These are phyloP conservation scores for Fusarium nurragi DNA, from an alignment of 2,329 filamentous ascomycete genomes.

Conservation along the genomic window DNA sequence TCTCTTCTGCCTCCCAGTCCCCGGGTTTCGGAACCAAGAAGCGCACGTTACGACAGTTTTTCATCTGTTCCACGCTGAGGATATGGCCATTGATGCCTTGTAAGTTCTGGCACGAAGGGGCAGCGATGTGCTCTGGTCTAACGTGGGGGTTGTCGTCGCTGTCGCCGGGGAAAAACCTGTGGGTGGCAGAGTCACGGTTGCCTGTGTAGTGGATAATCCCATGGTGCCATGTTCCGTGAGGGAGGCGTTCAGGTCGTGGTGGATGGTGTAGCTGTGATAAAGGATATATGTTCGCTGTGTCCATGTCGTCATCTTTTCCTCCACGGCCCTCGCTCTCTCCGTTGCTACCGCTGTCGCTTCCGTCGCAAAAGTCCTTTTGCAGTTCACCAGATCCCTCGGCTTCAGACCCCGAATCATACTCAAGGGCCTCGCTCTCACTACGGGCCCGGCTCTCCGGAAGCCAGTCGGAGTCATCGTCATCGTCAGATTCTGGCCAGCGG, in stretches of 20 bases:
- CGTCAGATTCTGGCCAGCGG: neutral
- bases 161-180: neutral
- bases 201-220: neutral
- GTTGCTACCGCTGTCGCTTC: neutral
- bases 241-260: neutral
- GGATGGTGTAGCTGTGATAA: neutral
- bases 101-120: neutral
- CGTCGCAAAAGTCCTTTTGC: accelerated
- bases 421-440: neutral
- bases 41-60: constrained; percentile 2
- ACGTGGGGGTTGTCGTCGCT: accelerated
- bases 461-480: neutral
- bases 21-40: neutral
- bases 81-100: constrained; percentile 4
- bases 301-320: no score
- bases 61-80: neutral
- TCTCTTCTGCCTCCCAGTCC: accelerated
- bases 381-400: neutral
- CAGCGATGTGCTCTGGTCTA: neutral
- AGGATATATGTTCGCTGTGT: neutral
- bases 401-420: neutral
- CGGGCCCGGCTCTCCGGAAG: neutral
- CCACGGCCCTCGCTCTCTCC: neutral
- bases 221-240: constrained; percentile 5
- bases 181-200: neutral